phyloP scores from a whole-genome alignment of 306 rosid genomes.

The Albizia julibrissin region DNA sequence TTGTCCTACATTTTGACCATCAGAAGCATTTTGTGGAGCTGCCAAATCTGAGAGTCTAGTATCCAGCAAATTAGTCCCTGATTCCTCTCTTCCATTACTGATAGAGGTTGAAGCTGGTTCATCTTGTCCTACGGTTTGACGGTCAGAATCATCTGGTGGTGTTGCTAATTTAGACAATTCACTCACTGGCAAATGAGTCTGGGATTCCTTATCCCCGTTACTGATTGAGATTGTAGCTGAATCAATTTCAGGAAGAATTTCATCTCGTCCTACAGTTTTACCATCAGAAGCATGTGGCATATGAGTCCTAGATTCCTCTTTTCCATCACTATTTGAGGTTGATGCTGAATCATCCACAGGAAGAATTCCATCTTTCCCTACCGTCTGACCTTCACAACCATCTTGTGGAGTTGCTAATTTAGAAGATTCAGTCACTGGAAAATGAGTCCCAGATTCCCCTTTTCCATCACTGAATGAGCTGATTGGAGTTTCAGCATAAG shows the following conservation, averaged over 20 bases:
- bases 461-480: constrained; percentile 35
- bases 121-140: constrained; percentile 42
- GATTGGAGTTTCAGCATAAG: constrained; percentile 35
- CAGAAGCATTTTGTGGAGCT: constrained; percentile 38
- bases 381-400: constrained; percentile 39
- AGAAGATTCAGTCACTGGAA: constrained; percentile 29
- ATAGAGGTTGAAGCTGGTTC: constrained; percentile 44
- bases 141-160: constrained; percentile 38
- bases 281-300: constrained; percentile 40
- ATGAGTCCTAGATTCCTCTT: constrained; percentile 41
- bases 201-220: constrained; percentile 47
- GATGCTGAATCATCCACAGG: constrained; percentile 39
- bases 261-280: constrained; percentile 45
- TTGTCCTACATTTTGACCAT: constrained; percentile 40
- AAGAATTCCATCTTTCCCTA: constrained; percentile 44
- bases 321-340: constrained; percentile 36
- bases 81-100: constrained; percentile 44
- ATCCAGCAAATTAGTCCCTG: constrained; percentile 34
- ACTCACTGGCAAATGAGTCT: constrained; percentile 30
- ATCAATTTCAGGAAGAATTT: constrained; percentile 33
- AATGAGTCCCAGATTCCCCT: constrained; percentile 42
- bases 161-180: constrained; percentile 33
- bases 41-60: constrained; percentile 29
- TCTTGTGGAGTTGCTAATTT: constrained; percentile 29
- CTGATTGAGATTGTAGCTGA: constrained; percentile 39